A percentile compares a stretch with the other conserved stretches of the same genome.
Conservation (phyloP, 352 stramenopile species). For the Globisporangium cystogenes region DNA sequence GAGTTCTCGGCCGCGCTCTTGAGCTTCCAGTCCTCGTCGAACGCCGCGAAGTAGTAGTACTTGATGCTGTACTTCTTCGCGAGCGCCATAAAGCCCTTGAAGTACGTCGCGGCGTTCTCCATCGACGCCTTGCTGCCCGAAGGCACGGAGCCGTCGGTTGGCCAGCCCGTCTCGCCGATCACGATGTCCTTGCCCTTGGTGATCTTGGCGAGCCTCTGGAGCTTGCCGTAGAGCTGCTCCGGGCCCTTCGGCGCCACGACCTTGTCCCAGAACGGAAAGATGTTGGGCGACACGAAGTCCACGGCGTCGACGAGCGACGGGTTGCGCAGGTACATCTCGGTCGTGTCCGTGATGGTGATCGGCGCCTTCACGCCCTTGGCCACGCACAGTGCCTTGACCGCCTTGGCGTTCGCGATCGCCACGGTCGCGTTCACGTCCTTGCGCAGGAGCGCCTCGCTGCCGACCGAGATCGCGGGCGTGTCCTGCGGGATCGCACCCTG, state of each 20-base stretch:
- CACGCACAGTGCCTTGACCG: conserved; percentile 31
- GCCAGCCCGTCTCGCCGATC: conserved; percentile 71
- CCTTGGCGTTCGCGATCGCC: conserved; percentile 33
- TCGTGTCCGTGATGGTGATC: conserved; percentile 64
- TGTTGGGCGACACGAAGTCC: conserved; percentile 55
- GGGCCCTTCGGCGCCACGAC: conserved; percentile 27
- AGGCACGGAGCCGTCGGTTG: conserved; percentile 25
- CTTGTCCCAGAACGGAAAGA: conserved; percentile 68
- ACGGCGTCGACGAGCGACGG: conserved; percentile 35
- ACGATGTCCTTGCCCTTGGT: conserved; percentile 34
- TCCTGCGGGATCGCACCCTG: conserved; percentile 15
- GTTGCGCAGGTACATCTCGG: conserved; percentile 49
- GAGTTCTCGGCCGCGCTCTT: conserved; percentile 32
- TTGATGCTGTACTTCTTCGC: conserved; percentile 31
- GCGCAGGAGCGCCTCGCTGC: conserved; percentile 64
- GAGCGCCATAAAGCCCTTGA: conserved; percentile 43
- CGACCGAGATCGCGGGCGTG: conserved; percentile 55
- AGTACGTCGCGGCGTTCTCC: conserved; percentile 45
- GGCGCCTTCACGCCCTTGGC: conserved; percentile 24
- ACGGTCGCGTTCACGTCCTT: conserved; percentile 39
- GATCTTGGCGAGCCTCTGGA: conserved; percentile 23
- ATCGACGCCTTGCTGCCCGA: conserved; percentile 33
- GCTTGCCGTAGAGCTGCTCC: conserved; percentile 32
- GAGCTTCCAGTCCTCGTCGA: conserved; percentile 62
- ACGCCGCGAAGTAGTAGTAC: conserved; percentile 73